Evolutionary conservation across 2,329 filamentous ascomycete genomes (phyloP).

Genomic region (Aphanocladium album): DNA sequence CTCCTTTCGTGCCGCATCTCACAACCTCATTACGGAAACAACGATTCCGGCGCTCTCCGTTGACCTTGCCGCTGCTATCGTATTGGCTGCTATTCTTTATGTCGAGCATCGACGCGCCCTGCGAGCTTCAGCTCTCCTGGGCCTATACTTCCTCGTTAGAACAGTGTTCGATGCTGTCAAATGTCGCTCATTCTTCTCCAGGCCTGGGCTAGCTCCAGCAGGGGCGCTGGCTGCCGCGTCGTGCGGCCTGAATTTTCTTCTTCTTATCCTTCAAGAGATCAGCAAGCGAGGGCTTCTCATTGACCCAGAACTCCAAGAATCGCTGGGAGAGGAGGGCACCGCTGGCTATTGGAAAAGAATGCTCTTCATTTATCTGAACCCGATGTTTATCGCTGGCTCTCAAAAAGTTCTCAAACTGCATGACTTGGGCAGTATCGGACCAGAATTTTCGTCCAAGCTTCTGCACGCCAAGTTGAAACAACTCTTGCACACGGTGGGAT

Average conservation of each 20-base stretch:
- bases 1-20: background rate
- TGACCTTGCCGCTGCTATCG: background rate
- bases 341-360: background rate
- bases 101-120: background rate
- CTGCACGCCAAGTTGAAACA: background rate
- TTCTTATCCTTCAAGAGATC: background rate
- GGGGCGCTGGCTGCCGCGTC: background rate
- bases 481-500: background rate
- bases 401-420: background rate
- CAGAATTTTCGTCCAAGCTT: background rate
- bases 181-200: background rate
- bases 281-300: background rate
- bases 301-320: background rate
- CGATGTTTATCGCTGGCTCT: background rate
- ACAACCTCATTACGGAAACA: background rate
- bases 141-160: background rate
- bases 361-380: background rate
- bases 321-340: background rate
- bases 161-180: background rate
- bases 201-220: background rate
- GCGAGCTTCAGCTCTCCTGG: background rate
- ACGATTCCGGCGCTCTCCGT: background rate
- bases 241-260: background rate
- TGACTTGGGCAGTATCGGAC: background rate
- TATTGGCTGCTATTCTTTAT: background rate